Percentiles rank a stretch among this genome's conserved stretches.
These are phyloP conservation scores for Penicillium aurantiogriseum DNA, from an alignment of 2,329 filamentous ascomycete genomes.

Conservation along the genomic window DNA sequence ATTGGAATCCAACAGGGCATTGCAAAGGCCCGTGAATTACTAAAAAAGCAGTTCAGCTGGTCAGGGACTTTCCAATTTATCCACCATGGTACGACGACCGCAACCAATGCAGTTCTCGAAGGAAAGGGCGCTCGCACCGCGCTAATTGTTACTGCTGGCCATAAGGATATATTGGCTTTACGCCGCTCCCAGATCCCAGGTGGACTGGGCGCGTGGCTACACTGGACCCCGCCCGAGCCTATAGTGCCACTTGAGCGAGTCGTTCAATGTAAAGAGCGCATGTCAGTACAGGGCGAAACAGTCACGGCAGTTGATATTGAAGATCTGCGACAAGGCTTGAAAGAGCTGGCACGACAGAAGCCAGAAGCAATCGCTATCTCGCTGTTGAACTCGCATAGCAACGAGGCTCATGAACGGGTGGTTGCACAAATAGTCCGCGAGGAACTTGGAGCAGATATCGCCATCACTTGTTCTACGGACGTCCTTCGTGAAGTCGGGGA, in stretches of 20 bases:
- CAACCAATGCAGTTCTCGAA: slow-evolving; percentile 52
- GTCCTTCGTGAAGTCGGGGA: slow-evolving; percentile 51
- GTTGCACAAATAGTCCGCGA: slow-evolving; percentile 43
- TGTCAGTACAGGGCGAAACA: slow-evolving; percentile 45
- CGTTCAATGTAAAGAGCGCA: slow-evolving; percentile 47
- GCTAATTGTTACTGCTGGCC: slow-evolving; percentile 49
- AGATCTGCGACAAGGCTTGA: slow-evolving; percentile 39
- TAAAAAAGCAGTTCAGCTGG: slow-evolving; percentile 43
- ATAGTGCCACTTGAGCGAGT: slow-evolving; percentile 51
- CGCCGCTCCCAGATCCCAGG: slow-evolving; percentile 53
- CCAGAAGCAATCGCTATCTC: slow-evolving; percentile 50
- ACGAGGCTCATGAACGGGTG: slow-evolving; percentile 43
- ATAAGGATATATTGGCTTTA: slow-evolving; percentile 50
- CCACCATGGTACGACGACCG: slow-evolving; percentile 52
- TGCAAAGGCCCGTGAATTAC: slow-evolving; percentile 39
- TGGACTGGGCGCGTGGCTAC: slow-evolving; percentile 51
- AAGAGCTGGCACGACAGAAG: slow-evolving; percentile 40
- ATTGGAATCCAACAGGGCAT: slow-evolving; percentile 50
- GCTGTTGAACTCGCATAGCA: slow-evolving; percentile 50
- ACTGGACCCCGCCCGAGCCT: slow-evolving; percentile 49
- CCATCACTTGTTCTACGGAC: slow-evolving; percentile 48
- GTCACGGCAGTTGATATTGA: slow-evolving; percentile 42
- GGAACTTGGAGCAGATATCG: slow-evolving; percentile 44
- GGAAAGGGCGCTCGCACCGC: slow-evolving; percentile 51
- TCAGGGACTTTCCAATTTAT: slow-evolving; percentile 50